phyloP scores from a whole-genome alignment of 352 stramenopile species.

The Globisporangium cylindrosporum region DNA sequence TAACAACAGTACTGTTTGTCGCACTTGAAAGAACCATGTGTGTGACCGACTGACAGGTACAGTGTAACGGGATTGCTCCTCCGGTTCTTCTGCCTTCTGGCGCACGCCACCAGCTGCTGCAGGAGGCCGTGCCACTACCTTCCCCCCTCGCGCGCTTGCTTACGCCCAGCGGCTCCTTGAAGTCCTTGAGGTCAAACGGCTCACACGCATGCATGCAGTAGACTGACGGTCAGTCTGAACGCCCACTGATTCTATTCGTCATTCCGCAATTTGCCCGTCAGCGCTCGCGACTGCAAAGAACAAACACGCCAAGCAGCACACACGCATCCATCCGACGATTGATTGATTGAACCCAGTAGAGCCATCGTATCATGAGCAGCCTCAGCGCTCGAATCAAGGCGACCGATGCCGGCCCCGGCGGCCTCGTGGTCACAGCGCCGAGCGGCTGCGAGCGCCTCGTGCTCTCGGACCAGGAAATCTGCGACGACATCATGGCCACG shows the following conservation, averaged over 20 bases:
- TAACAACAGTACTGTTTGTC: neutral
- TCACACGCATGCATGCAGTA: neutral
- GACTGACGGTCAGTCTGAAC: neutral
- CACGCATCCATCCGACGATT: neutral
- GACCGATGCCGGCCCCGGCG: conserved; percentile 2
- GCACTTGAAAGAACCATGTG: neutral
- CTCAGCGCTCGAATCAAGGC: neutral
- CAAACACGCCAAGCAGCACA: neutral
- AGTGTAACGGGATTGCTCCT: too few relatives aligned
- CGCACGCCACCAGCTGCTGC: neutral
- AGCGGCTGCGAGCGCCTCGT: conserved; percentile 28
- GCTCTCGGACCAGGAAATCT: conserved; percentile 55
- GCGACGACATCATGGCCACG: conserved; percentile 50
- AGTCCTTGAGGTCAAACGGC: neutral
- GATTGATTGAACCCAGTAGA: too few relatives aligned
- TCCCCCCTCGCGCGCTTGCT: neutral
- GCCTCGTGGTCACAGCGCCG: conserved; percentile 8
- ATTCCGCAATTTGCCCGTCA: conserved; percentile 1
- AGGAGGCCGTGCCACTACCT: neutral
- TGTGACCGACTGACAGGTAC: too few relatives aligned
- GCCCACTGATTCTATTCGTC: neutral
- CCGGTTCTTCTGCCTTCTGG: neutral
- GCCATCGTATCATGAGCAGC: neutral
- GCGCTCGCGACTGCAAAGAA: neutral
- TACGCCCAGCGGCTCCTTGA: neutral